Evolutionary conservation across 768 basidiomycete species (phyloP), one percentile per base, ranked within the genome.

Genomic region (Boletellus emodensis): DNA sequence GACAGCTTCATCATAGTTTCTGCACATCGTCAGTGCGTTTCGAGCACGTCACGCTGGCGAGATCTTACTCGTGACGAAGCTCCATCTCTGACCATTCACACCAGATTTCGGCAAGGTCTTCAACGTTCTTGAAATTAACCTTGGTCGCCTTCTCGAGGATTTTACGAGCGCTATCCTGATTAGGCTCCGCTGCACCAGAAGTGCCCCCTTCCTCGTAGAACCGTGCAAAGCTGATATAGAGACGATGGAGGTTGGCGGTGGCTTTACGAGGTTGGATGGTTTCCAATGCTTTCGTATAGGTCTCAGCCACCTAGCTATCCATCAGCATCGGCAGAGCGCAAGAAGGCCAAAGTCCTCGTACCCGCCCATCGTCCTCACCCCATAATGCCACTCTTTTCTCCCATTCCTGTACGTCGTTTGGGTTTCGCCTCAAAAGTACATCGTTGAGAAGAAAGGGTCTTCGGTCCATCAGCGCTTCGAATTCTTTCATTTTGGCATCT

Each of bases 51-150:
- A 34, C 6, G 37, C 26, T 24, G 54, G 15, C 38, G 13, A 30
- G 4, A 6, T 77, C 90, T 61, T 72, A 94, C 94, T 95, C 94
- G 44, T 94, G 87, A 38, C 95, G 83, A 44, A 98, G 77, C 66
- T 99, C 96, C 87, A 98, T 84, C 71, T 99, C 96, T 7, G 96
- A 84, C 95, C 96, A 98, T 71, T 98, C 96, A 61, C 94, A 97
- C 96, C 96, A 99, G 13, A 97, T 81, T 67, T 98, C 96, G 0
- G 96, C 96, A 20, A 99, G 77, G 61, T 99, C 96, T 64, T 99
- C 95, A 10, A 99, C 94, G n/a, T 82, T 77, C 69, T 87, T 91
- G 76, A 94, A 97, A 63, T 87, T 89, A 37, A 96, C 84, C 59
- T 89, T 90, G 4, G 88, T 88, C 5, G 83, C 95, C 68, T 91